A percentile compares a stretch with the other conserved stretches of the same genome.
Evolutionary conservation across 352 stramenopile species (phyloP).

Genomic region (Nothophytophthora sp.): DNA sequence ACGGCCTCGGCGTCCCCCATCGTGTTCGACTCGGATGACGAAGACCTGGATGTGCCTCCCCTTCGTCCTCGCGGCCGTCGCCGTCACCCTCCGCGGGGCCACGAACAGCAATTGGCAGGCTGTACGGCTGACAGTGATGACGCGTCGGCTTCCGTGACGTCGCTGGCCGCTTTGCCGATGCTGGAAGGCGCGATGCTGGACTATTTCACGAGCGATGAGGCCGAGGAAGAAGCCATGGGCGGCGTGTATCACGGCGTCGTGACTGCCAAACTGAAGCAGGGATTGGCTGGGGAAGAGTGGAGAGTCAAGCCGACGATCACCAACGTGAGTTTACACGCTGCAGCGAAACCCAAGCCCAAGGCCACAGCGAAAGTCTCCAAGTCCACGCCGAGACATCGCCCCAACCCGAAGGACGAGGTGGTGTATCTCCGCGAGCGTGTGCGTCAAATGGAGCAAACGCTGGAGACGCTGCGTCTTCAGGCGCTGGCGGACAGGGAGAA

Average conservation of each 20-base stretch:
- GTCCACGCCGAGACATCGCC: slow-evolving; percentile 7
- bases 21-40: slow-evolving; percentile 27
- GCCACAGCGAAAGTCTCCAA: slow-evolving; percentile 1
- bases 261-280: slow-evolving; percentile 20
- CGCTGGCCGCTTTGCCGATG: slow-evolving; percentile 4
- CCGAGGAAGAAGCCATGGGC: slow-evolving; percentile 20
- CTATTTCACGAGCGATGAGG: slow-evolving; percentile 12
- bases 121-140: too few species aligned
- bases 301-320: slow-evolving; percentile 20
- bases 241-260: slow-evolving; percentile 20
- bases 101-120: slow-evolving; percentile 2
- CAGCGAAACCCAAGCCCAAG: too few species aligned
- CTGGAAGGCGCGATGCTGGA: slow-evolving; percentile 17
- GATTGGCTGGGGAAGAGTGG: slow-evolving; percentile 17
- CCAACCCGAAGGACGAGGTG: slow-evolving; percentile 35
- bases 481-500: slow-evolving; percentile 20
- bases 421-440: slow-evolving; percentile 17
- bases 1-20: slow-evolving; percentile 10
- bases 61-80: slow-evolving; percentile 10
- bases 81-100: neutral
- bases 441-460: slow-evolving; percentile 18
- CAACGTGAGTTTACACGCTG: slow-evolving; percentile 12
- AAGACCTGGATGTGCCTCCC: slow-evolving; percentile 28
- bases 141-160: slow-evolving; percentile 3
- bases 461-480: slow-evolving; percentile 22